phyloP scores from a whole-genome alignment of 148 eudicot genomes.

The Heliosperma pusillum region DNA sequence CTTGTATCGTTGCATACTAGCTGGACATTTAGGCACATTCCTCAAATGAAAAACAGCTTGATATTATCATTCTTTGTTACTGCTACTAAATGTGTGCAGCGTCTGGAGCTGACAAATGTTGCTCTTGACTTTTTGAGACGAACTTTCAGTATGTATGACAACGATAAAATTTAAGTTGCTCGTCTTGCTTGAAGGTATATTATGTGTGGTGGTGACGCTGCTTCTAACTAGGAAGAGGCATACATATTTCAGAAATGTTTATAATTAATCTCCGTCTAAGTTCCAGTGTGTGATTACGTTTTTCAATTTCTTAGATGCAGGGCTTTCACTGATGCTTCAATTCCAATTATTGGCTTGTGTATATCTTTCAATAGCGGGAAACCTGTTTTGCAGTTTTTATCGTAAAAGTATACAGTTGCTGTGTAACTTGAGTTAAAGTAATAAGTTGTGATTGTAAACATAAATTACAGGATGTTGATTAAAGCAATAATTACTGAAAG shows the following conservation, averaged over 20 bases:
- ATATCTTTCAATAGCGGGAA: background rate
- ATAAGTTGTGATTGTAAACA: background rate
- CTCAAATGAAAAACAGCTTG: background rate
- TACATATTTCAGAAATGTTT: conserved; percentile 60
- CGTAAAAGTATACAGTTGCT: background rate
- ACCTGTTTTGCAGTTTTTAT: background rate
- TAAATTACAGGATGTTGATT: no score
- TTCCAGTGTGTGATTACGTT: background rate
- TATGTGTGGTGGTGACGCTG: conserved; percentile 76
- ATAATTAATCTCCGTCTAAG: background rate
- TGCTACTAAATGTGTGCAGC: conserved; percentile 20
- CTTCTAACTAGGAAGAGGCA: conserved; percentile 77
- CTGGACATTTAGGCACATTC: no score
- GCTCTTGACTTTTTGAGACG: conserved; percentile 36
- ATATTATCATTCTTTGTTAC: conserved; percentile 1
- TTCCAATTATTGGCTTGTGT: conserved; percentile 14
- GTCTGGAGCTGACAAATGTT: conserved; percentile 35
- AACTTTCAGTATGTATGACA: conserved; percentile 32
- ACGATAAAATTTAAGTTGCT: conserved; percentile 31
- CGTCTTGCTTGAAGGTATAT: conserved; percentile 23
- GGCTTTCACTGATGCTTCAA: conserved; percentile 55
- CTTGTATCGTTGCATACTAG: no score
- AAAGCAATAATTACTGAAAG: no score
- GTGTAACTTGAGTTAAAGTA: background rate
- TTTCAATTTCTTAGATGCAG: conserved; percentile 31